phyloP scores from a whole-genome alignment of 805 yeast species.

The Candida krabiensis region DNA sequence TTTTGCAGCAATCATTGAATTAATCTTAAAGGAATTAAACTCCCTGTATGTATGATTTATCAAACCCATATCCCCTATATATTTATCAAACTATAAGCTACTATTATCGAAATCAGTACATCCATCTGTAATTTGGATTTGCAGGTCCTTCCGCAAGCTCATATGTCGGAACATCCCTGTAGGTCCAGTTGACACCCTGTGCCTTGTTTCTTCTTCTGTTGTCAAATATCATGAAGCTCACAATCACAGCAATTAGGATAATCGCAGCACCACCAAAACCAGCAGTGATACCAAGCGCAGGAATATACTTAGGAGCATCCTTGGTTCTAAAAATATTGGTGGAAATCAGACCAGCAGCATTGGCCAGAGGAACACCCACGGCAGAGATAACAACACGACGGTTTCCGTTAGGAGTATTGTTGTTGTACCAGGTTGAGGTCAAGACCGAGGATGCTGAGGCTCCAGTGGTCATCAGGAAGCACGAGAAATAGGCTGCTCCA shows the following conservation, averaged over 20 bases:
- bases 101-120: conserved; percentile 29
- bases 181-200: conserved; percentile 41
- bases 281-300: conserved; percentile 50
- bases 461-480: conserved; percentile 45
- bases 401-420: conserved; percentile 46
- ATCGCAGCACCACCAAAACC: conserved; percentile 47
- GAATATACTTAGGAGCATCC: conserved; percentile 53
- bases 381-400: conserved; percentile 48
- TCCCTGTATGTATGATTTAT: too few species aligned
- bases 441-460: conserved; percentile 49
- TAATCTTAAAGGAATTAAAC: too few species aligned
- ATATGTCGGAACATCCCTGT: conserved; percentile 42
- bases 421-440: conserved; percentile 51
- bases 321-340: conserved; percentile 49
- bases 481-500: conserved; percentile 22
- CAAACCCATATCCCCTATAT: too few species aligned
- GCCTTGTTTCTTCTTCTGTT: conserved; percentile 39
- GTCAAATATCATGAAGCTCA: conserved; percentile 40
- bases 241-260: conserved; percentile 23
- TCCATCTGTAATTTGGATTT: conserved; percentile 48
- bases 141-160: conserved; percentile 44
- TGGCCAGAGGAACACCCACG: conserved; percentile 54
- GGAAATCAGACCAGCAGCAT: conserved; percentile 56
- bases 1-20: too few species aligned
- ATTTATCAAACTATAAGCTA: too few species aligned